Evolutionary conservation across 2,329 filamentous ascomycete genomes (phyloP), one percentile per base, ranked within the genome.

Genomic region (Colletotrichum echinochloae): DNA sequence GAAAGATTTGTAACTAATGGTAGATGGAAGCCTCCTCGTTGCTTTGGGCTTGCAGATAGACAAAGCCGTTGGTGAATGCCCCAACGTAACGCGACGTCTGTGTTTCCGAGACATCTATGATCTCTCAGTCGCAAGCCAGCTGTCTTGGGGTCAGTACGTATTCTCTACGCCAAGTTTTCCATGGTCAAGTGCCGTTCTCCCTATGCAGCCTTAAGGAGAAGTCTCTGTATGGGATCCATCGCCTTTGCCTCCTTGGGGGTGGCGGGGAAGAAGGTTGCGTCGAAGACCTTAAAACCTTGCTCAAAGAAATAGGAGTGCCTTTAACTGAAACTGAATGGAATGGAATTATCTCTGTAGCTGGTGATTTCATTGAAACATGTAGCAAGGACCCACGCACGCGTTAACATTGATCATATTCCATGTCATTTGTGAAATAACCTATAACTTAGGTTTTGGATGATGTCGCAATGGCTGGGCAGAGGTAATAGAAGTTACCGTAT

Each of bases 101-200:
- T 5, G 74, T 76, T 0, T 81, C 81, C 18, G 74, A 72, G 46
- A 74, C 77, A 28, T 74, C n/a, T n/a, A n/a, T n/a, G n/a, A n/a
- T n/a, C 70, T 54, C 84, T 79, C 51, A 87, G 80, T 14, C 73
- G 73, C 44, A 77, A 73, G 1, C 81, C 81, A 18, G 80, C 78
- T 71, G 12, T 9, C 5, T 52, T 7, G 2, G 4, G 30, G 59
- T 70, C 14, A 71, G 68, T 16, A 49, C 8, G 2, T n/a, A 1
- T 1, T 35, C 6, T 61, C 4, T 3, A 1, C 33, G 14, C 18
- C 9, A 37, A 48, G 8, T 1, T 3, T 14, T 84, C 81, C 72
- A 82, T 83, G 3, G 83, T 80, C 23, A 85, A 79, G 84, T 86
- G 6, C 85, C 85, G 52, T 75, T 73, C 30, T 83, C 80, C 81